These are phyloP conservation scores for Lichtheimia ramosa DNA, from an alignment of 371 early-diverging fungal genomes.

Conservation along the genomic window DNA sequence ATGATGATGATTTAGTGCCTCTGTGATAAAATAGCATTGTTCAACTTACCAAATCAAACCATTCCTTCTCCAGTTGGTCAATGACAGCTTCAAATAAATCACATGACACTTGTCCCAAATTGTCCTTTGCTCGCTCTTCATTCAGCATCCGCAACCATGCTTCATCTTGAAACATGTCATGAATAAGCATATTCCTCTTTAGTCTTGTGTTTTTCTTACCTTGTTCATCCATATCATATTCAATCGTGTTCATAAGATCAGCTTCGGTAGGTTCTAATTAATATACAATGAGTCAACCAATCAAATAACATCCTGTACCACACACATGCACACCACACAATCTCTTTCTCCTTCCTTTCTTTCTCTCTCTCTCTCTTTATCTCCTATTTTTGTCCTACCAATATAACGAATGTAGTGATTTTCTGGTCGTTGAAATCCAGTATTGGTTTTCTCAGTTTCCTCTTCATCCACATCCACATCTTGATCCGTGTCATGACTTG, in stretches of 20 bases:
- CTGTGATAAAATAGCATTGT: constrained; percentile 4
- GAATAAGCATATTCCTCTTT: neutral
- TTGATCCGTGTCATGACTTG: constrained; percentile 4
- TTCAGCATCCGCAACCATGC: constrained; percentile 79
- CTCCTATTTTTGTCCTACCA: constrained; percentile 23
- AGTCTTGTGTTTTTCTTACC: constrained; percentile 45
- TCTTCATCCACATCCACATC: constrained; percentile 3
- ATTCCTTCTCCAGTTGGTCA: constrained; percentile 94
- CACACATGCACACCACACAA: neutral
- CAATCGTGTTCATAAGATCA: constrained; percentile 77
- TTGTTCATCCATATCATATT: constrained; percentile 98
- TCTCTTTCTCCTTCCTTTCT: too few relatives aligned
- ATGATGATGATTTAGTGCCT: neutral
- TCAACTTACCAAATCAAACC: constrained; percentile 83
- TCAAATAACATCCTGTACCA: neutral
- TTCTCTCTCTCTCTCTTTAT: too few relatives aligned
- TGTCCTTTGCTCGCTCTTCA: constrained; percentile 57
- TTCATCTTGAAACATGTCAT: constrained; percentile 58
- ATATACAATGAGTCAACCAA: constrained; percentile 2
- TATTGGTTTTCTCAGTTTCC: constrained; percentile 2
- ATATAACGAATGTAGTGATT: constrained; percentile 61
- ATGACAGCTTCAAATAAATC: constrained; percentile 87
- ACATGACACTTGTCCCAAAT: constrained; percentile 51
- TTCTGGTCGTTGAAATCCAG: constrained; percentile 47
- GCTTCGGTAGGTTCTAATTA: constrained; percentile 76